Base-by-base conservation (phyloP, 2,329 filamentous ascomycete species). In the Aspergillus costaricaensis region DNA sequence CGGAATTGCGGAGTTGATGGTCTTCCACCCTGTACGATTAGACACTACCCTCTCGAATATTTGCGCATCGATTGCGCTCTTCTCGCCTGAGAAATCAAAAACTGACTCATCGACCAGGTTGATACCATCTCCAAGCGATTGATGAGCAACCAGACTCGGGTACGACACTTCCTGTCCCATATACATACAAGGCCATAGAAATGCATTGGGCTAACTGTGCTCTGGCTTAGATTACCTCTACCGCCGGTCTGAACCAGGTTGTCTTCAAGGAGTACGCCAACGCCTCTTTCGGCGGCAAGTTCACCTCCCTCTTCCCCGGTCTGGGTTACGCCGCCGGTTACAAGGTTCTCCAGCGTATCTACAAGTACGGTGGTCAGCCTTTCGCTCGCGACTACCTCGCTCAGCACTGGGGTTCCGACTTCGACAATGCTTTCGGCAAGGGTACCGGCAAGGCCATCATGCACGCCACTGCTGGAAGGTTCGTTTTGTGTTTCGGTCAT, bases 281-380 rank as follows among this genome's bases (percentile, higher is more conserved):
- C 62, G 93, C 91, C 27, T 77, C 92, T 5, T 69, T 85, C 32
- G 84, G 84, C 58, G 83, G 82, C 70, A 97, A 97, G 77, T 97
- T 98, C 79, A 85, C 97, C 73, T 97, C 94, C 47, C 86, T 99
- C 50, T 99, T 99, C 82, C 95, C 95, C 32, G 95, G 95, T 74
- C 86, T 99, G 62, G 95, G 95, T 74, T 99, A 99, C 78, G 95
- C 95, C 60, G 95, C 95, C 59, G 93, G 93, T 63, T 99, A 99
- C 85, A 99, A 99, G 86, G 84, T 98, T 64, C 86, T 96, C 59
- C 95, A 99, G 85, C 86, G 95, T 77, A 88, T 99, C 76, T 99
- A 99, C 86, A 99, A 99, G 82, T 99, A 97, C 74, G 95, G 95
- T 68, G 95, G 95, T 54, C 95, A 99, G 82, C 95, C 95, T 48